phyloP scores from a whole-genome alignment of 2,329 filamentous ascomycete genomes.

The Exophiala bonariae region DNA sequence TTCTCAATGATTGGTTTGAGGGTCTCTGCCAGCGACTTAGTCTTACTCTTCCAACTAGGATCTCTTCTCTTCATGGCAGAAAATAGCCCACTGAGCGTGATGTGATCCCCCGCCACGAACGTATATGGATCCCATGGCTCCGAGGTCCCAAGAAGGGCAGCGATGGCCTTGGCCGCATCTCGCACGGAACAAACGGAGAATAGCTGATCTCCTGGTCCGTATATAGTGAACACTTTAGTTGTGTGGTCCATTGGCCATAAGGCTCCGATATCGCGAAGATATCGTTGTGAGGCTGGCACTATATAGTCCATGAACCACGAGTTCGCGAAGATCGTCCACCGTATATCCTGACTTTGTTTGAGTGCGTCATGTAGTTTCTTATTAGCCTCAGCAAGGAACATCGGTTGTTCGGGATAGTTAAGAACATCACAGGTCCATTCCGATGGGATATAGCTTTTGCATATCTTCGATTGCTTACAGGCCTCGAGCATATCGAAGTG shows the following conservation, averaged over 20 bases:
- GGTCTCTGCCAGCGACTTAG: background rate
- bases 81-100: slow-evolving; percentile 48
- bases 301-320: slow-evolving; percentile 16
- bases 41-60: slow-evolving; percentile 11
- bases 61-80: slow-evolving; percentile 11
- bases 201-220: slow-evolving; percentile 11
- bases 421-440: slow-evolving; percentile 8
- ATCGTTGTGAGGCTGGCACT: slow-evolving; percentile 3
- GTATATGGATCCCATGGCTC: slow-evolving; percentile 56
- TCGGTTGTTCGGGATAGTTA: slow-evolving; percentile 13
- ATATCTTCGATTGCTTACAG: slow-evolving; percentile 6
- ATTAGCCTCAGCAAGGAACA: slow-evolving; percentile 2
- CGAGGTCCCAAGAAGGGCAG: slow-evolving; percentile 1
- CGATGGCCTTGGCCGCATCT: slow-evolving; percentile 13
- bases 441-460: slow-evolving; percentile 13
- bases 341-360: background rate
- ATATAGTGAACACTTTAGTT: slow-evolving; percentile 15
- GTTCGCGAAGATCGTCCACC: slow-evolving; percentile 9
- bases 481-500: slow-evolving; percentile 15
- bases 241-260: slow-evolving; percentile 7
- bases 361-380: slow-evolving; percentile 2
- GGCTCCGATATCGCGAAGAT: slow-evolving; percentile 6
- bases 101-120: slow-evolving; percentile 59
- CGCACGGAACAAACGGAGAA: slow-evolving; percentile 2
- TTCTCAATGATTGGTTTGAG: background rate